These are phyloP conservation scores for Apiospora pterosperma DNA, from an alignment of 2,329 filamentous ascomycete genomes.

Conservation along the genomic window DNA sequence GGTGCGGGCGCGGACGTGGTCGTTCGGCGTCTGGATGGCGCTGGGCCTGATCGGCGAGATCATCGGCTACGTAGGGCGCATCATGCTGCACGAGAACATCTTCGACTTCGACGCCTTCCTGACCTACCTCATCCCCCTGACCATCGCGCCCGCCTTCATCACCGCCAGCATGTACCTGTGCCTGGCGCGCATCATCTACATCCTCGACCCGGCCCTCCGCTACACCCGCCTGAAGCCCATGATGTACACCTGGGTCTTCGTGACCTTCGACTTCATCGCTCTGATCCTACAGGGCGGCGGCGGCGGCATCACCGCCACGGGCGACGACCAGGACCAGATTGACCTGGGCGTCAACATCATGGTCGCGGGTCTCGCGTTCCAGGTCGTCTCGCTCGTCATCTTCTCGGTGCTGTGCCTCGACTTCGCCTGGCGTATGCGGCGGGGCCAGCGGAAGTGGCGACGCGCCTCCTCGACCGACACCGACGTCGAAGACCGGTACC, in stretches of 20 bases:
- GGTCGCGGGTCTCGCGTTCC: conserved; percentile 53
- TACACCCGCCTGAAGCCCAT: conserved; percentile 20
- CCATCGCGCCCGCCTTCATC: conserved; percentile 52
- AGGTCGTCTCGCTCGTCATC: conserved; percentile 50
- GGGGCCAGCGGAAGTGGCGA: background rate
- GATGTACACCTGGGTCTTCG: conserved; percentile 26
- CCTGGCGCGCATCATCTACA: conserved; percentile 44
- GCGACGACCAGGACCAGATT: conserved; percentile 36
- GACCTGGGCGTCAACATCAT: conserved; percentile 41
- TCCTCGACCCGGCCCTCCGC: conserved; percentile 19
- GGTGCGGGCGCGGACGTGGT: conserved; percentile 42
- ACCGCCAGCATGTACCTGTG: conserved; percentile 66
- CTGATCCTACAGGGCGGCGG: conserved; percentile 43
- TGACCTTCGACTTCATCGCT: conserved; percentile 39
- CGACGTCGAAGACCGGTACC: background rate
- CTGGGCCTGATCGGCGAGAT: conserved; percentile 55
- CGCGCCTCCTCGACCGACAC: background rate
- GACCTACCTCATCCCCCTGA: conserved; percentile 62
- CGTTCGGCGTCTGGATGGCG: conserved; percentile 50
- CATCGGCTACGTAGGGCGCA: conserved; percentile 59
- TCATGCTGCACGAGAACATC: conserved; percentile 55
- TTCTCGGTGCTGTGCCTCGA: conserved; percentile 48
- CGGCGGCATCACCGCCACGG: conserved; percentile 37
- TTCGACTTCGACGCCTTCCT: conserved; percentile 59
- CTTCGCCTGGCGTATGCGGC: conserved; percentile 21